These are phyloP conservation scores for Solanum gracilifrons DNA, from an alignment of 257 asterid species.

Conservation along the genomic window DNA sequence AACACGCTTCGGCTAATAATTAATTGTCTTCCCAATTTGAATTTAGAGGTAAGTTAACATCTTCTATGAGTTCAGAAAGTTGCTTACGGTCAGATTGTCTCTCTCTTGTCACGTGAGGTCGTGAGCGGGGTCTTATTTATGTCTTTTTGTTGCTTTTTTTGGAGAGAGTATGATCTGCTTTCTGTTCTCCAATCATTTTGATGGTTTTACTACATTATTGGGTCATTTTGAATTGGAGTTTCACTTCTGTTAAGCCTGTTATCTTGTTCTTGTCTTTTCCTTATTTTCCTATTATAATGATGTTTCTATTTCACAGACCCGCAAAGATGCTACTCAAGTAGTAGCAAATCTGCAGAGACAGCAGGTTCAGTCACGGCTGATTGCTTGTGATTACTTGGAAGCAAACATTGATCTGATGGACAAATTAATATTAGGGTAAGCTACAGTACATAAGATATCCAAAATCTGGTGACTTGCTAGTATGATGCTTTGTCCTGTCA, in stretches of 20 bases:
- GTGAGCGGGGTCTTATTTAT: neutral
- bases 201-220: neutral
- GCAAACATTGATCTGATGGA: constrained; percentile 71
- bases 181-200: neutral
- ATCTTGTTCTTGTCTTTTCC: neutral
- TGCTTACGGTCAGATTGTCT: neutral
- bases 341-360: constrained; percentile 80
- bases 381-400: constrained; percentile 77
- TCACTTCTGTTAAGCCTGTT: neutral
- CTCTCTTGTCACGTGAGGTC: neutral
- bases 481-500: neutral
- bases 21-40: constrained; percentile 65
- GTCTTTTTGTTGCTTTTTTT: neutral
- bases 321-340: constrained; percentile 75
- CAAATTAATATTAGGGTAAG: constrained; percentile 50
- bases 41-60: constrained; percentile 47
- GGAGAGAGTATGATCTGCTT: neutral
- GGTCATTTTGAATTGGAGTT: neutral
- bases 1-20: constrained; percentile 64
- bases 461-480: neutral
- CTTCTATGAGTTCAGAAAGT: neutral
- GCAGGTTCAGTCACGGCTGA: constrained; percentile 63
- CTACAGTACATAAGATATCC: neutral
- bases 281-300: neutral
- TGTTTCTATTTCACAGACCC: constrained; percentile 39